Conservation (phyloP, 352 stramenopile genomes). For the Thalassiosira hispida region DNA sequence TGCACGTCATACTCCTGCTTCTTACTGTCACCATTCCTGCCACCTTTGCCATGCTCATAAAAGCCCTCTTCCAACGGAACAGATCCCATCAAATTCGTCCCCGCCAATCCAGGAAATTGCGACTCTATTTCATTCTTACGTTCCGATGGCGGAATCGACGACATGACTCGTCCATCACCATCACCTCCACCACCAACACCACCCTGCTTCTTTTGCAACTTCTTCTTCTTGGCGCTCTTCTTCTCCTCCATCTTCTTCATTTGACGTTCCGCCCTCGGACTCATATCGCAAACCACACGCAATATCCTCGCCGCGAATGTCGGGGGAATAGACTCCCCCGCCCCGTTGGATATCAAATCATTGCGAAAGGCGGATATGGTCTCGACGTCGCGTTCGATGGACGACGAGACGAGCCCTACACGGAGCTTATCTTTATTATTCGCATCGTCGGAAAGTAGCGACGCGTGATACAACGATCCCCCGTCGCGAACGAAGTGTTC, state of each 20-base stretch:
- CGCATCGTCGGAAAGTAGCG: conserved; percentile 22
- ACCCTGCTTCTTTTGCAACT: conserved; percentile 17
- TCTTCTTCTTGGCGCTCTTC: conserved; percentile 38
- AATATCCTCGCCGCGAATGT: conserved; percentile 69
- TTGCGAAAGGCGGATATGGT: conserved; percentile 37
- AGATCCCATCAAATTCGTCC: conserved; percentile 58
- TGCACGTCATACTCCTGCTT: conserved; percentile 23
- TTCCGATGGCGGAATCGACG: conserved; percentile 24
- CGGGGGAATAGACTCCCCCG: conserved; percentile 58
- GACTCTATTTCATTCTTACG: conserved; percentile 53
- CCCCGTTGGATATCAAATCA: conserved; percentile 72
- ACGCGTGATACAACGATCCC: conserved; percentile 25
- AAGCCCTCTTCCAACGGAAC: conserved; percentile 75
- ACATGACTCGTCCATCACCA: conserved; percentile 40
- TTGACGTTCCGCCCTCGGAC: conserved; percentile 67
- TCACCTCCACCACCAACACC: background rate
- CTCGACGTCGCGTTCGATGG: conserved; percentile 36
- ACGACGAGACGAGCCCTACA: conserved; percentile 21
- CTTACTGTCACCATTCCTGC: conserved; percentile 3
- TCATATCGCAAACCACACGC: conserved; percentile 66
- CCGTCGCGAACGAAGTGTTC: conserved; percentile 36
- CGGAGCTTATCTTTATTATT: conserved; percentile 14
- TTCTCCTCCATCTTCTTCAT: conserved; percentile 65
- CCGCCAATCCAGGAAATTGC: conserved; percentile 74
- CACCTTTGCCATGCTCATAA: conserved; percentile 66